phyloP scores from a whole-genome alignment of 768 basidiomycete species.

The Auriscalpium microsporum region DNA sequence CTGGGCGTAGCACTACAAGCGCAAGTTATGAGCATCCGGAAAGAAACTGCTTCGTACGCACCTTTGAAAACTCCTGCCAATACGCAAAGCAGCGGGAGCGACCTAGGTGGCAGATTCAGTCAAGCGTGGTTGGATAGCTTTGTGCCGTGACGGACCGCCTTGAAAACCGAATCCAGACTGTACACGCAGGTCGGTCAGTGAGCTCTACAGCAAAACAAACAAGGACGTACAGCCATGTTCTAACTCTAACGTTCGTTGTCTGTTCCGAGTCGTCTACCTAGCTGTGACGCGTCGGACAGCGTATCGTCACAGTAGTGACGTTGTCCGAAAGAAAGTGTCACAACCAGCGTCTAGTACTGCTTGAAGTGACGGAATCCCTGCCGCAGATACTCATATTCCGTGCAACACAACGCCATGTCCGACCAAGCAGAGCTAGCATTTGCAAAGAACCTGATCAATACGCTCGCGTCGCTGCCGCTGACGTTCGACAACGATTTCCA shows the following conservation, averaged over 20 bases:
- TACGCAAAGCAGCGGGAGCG: slow-evolving; percentile 81
- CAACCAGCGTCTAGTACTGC: too few species aligned
- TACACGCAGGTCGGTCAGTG: not conserved
- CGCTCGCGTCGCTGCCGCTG: slow-evolving; percentile 58
- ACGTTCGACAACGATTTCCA: slow-evolving; percentile 69
- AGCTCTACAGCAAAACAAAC: not conserved
- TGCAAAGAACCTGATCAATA: slow-evolving; percentile 55
- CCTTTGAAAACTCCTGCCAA: slow-evolving; percentile 88
- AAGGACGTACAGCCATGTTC: slow-evolving; percentile 20
- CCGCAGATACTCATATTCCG: not conserved
- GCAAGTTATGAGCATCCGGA: not conserved
- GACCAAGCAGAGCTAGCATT: slow-evolving; percentile 46
- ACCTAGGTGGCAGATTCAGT: slow-evolving; percentile 33
- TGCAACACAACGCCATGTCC: slow-evolving; percentile 33
- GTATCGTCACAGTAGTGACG: not conserved
- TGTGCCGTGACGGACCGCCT: slow-evolving; percentile 35
- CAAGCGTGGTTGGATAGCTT: too few species aligned
- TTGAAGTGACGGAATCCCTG: not conserved
- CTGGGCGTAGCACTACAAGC: slow-evolving; percentile 69
- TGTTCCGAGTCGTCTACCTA: too few species aligned
- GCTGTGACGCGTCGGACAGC: not conserved
- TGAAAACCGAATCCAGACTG: slow-evolving; percentile 62
- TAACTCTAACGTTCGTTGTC: not conserved
- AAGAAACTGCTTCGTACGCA: slow-evolving; percentile 17
- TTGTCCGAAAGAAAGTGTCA: not conserved